phyloP scores from a whole-genome alignment of 1,284 basidiomycete species.

The Schizophyllum amplum region DNA sequence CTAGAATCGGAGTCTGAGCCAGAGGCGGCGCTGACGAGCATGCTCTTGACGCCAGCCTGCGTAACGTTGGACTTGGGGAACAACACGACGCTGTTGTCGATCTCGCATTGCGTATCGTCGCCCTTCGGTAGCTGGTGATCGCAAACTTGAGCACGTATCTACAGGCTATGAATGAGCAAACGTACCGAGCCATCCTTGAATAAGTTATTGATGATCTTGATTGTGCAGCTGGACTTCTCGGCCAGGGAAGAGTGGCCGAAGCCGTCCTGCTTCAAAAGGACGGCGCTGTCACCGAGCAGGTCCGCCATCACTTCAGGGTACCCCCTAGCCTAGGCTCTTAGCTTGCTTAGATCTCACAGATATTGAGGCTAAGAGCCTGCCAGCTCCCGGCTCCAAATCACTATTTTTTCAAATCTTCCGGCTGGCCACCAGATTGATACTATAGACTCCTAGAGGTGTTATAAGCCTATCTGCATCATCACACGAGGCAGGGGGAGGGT shows the following conservation, averaged over 20 bases:
- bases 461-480: too few relatives aligned
- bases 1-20: too few relatives aligned
- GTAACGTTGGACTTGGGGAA: neutral
- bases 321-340: too few relatives aligned
- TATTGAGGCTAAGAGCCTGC: too few relatives aligned
- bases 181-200: neutral
- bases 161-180: neutral
- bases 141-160: neutral
- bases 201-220: neutral
- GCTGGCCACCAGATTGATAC: too few relatives aligned
- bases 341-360: too few relatives aligned
- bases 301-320: too few relatives aligned
- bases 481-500: too few relatives aligned
- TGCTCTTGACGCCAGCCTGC: neutral
- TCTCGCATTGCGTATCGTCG: neutral
- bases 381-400: too few relatives aligned
- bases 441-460: too few relatives aligned
- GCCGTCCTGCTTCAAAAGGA: constrained; percentile 1
- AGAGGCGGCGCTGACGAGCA: too few relatives aligned
- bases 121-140: neutral
- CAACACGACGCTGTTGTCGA: neutral
- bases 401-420: too few relatives aligned
- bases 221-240: neutral
- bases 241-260: neutral
- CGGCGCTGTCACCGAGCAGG: constrained; percentile 1